Base-by-base conservation (phyloP, 2,329 filamentous ascomycete species). In the Sclerotinia borealis region DNA sequence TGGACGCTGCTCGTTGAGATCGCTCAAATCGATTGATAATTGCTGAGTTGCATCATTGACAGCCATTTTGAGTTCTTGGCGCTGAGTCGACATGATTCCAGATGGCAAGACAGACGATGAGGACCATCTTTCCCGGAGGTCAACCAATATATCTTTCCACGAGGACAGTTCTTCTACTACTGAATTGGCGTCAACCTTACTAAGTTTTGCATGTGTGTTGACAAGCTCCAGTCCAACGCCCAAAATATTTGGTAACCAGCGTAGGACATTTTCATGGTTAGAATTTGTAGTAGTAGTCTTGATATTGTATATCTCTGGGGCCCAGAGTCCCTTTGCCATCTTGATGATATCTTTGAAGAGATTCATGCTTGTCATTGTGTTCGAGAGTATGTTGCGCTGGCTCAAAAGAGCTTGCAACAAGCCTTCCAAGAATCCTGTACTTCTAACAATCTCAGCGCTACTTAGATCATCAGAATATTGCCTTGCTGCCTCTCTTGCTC, bases 381-480 rank as follows among this genome's bases (percentile, higher is more conserved):
- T 55, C 1, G 72, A 65, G 8, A 75, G 65, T 9, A 25, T n/a
- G 51, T 71, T 72, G 17, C 88, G 81, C 73, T 93, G 90, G 4
- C 78, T 76, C 15, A 91, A 72, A 1, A 84, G 74, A n/a, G 86
- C 77, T 64, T 88, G 82, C 36, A 98, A 79, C 64, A 97, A 81
- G 31, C 93, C 92, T 74, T 99, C 95, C n/a, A 97, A 79, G 68
- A 91, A 91, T 0, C 92, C 92, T 55, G 90, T 83, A 73, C 92
- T 93, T 72, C 93, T 84, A 48, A 84, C 82, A 9, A 95, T 83
- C 70, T 97, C 92, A 10, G 91, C 88, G 48, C 86, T 83, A 50
- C 89, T 96, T 45, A 99, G 78, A 68, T 99, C 96, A 43, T 91
- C 88, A 0, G 90, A 92, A 75, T 96, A 92, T 58, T 91, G 87